phyloP scores from a whole-genome alignment of 2,329 filamentous ascomycete genomes.

The Aspergillus ruber region DNA sequence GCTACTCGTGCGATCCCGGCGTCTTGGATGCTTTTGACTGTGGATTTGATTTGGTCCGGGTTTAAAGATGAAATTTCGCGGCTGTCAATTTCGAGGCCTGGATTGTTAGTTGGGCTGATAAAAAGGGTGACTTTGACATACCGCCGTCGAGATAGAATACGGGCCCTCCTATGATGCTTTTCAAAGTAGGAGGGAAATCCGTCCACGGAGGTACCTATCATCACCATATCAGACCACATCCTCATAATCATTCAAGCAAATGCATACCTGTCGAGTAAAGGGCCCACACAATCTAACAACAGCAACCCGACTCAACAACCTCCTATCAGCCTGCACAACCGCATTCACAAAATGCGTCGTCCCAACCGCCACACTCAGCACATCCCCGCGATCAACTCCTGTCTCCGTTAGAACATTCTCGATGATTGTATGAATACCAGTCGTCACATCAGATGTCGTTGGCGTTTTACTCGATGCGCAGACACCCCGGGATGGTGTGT shows the following conservation, averaged over 20 bases:
- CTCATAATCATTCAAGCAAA: background rate
- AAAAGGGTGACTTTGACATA: background rate
- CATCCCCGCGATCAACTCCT: conserved; percentile 22
- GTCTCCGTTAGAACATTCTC: conserved; percentile 30
- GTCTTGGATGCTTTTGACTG: conserved; percentile 36
- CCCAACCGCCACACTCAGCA: conserved; percentile 45
- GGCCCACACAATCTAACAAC: conserved; percentile 46
- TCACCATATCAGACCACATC: background rate
- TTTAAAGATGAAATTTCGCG: conserved; percentile 7
- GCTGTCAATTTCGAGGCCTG: conserved; percentile 41
- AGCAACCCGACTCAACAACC: conserved; percentile 46
- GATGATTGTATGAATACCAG: conserved; percentile 36
- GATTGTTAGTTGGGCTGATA: background rate
- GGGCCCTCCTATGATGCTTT: conserved; percentile 42
- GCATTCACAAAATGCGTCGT: conserved; percentile 51
- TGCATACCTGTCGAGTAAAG: conserved; percentile 32
- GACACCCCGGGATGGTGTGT: conserved; percentile 21
- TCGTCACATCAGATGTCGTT: conserved; percentile 36
- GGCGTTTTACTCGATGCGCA: conserved; percentile 31
- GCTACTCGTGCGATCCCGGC: conserved; percentile 44
- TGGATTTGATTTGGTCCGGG: conserved; percentile 17
- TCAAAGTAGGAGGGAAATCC: conserved; percentile 44
- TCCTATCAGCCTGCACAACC: conserved; percentile 45
- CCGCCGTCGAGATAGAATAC: conserved; percentile 43
- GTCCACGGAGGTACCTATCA: conserved; percentile 44